These are phyloP conservation scores for Penicillium soppii DNA, from an alignment of 495 filamentous ascomycete species.

Conservation along the genomic window DNA sequence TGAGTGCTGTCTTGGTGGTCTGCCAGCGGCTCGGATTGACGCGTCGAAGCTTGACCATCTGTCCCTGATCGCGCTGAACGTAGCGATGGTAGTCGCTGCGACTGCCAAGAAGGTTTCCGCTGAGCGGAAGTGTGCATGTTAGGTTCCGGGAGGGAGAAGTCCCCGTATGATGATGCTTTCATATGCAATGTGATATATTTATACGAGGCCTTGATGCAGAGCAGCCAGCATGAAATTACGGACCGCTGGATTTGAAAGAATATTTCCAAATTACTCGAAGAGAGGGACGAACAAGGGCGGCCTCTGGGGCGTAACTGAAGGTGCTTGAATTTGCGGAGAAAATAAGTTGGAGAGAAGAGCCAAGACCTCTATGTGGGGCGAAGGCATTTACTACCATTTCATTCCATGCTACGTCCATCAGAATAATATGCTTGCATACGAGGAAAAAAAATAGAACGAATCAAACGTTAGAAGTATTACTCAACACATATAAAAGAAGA, in stretches of 20 bases:
- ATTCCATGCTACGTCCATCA: not conserved
- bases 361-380: constrained; percentile 17
- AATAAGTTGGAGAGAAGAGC: constrained; percentile 14
- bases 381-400: constrained; percentile 8
- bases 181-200: not conserved
- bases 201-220: not conserved
- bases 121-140: constrained; percentile 30
- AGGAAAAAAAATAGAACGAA: not conserved
- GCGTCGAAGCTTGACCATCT: constrained; percentile 9
- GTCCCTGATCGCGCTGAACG: constrained; percentile 19
- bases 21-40: constrained; percentile 11
- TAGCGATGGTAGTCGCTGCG: constrained; percentile 22
- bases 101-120: constrained; percentile 34
- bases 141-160: constrained; percentile 21
- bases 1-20: constrained; percentile 8
- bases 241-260: not conserved
- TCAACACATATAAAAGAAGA: not conserved
- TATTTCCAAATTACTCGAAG: not conserved
- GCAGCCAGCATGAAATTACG: not conserved
- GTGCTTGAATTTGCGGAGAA: constrained; percentile 8
- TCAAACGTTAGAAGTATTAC: not conserved
- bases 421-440: not conserved
- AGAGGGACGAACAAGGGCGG: not conserved
- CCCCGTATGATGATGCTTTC: constrained; percentile 22
- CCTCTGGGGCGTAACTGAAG: not conserved